Base-by-base conservation (phyloP, 805 yeast species). In the Ogataea kodamae region DNA sequence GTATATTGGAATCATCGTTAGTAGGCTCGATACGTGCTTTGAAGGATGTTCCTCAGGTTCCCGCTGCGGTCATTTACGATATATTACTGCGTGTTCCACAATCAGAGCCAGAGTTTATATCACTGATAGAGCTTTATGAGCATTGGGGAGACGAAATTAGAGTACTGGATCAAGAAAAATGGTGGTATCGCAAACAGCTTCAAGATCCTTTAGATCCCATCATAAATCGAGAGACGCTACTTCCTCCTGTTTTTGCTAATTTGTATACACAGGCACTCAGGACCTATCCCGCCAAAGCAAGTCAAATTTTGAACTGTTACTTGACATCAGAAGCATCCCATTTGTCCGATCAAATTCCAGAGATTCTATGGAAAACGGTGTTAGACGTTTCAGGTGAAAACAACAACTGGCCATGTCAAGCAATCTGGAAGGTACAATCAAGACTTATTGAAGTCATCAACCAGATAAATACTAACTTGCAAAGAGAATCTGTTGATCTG, bases 351-450 rank as follows among this genome's bases (percentile, higher is more conserved):
- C 61, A 56, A 27, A 32, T 55, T 2, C 40, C 50, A 22, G 61
- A 58, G 35, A 39, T 55, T 16, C 39, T 57, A 6, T 58, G 63
- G 63, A 27, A 41, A 9, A 39, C 55, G 9, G 48, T 61, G 5
- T 32, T 50, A 19, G 62, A 58, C 30, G 44, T 51, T 18, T 42
- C 61, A 1, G 58, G 58, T 8, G 56, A 50, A 20, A 43, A 49
- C 28, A 32, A 45, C 3, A 26, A 22, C 4, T 44, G 34, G 28
- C 54, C 57, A 9, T 47, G 51, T 18, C 35, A 44, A 22, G 29
- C 43, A 23, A 46, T 50, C 31, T 40, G 42, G 21, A 40, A 38
- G 8, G 44, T 58, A 6, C 61, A 57, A 25, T 45, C 60, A 2
- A 39, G 40, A 25, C 37, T 51, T 10, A 49, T 57, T 18, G 42